Evolutionary conservation across 2,329 filamentous ascomycete species (phyloP).

Genomic region (Cercospora berteroae): DNA sequence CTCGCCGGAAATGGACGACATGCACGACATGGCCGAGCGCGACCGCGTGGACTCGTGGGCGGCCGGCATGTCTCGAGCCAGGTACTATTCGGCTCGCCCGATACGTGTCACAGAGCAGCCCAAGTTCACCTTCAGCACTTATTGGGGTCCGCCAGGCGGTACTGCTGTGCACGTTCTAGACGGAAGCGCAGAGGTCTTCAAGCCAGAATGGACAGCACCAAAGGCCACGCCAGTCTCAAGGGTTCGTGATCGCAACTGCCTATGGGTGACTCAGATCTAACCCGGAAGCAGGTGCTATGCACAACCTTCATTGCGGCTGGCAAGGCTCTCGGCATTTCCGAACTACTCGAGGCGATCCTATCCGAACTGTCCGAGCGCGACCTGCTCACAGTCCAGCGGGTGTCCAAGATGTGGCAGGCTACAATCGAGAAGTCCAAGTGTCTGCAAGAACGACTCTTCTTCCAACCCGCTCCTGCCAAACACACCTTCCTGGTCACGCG

Average conservation of each 20-base stretch:
- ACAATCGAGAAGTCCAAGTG: background rate
- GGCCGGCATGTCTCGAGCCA: background rate
- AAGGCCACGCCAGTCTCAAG: background rate
- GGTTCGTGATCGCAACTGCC: background rate
- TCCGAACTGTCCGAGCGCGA: background rate
- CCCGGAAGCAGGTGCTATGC: background rate
- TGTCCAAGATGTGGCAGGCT: conserved; percentile 6
- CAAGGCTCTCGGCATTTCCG: conserved; percentile 16
- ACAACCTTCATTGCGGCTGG: background rate
- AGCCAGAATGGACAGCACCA: background rate
- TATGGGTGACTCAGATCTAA: background rate
- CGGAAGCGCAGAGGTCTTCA: background rate
- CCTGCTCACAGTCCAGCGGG: conserved; percentile 5
- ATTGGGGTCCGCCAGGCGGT: background rate
- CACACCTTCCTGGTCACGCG: background rate
- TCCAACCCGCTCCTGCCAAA: background rate
- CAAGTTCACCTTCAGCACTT: background rate
- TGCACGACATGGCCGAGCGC: conserved; percentile 3
- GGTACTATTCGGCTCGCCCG: background rate
- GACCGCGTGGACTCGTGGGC: conserved; percentile 1
- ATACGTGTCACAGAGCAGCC: background rate
- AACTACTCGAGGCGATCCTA: conserved; percentile 20
- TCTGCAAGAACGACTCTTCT: conserved; percentile 12
- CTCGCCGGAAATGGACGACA: background rate
- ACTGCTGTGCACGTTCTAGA: background rate